Evolutionary conservation across 2,329 filamentous ascomycete genomes (phyloP), one percentile per base, ranked within the genome.

Genomic region (Diaporthe helianthi): DNA sequence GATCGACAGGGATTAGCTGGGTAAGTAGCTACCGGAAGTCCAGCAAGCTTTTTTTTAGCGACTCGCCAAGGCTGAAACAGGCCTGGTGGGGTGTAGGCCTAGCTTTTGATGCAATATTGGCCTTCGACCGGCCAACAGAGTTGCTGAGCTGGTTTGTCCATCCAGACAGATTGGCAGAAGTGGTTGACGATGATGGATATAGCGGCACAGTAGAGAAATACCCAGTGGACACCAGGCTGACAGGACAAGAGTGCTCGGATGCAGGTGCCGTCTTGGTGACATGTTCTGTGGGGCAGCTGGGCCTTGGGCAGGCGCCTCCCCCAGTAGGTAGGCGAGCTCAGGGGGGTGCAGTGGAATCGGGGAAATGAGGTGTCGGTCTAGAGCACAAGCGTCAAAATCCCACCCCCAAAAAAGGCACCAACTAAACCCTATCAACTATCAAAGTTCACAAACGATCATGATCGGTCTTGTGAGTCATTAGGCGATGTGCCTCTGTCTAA

Each of bases 51-150:
- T 55, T 47, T 47, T 66, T 41, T 58, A 67, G 65, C 13, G 65
- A 36, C 15, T 49, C 52, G 52, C 65, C 51, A 67, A 46, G 65
- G 52, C 65, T 47, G 52, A 51, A 67, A 67, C 44, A 38, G 65
- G 65, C 24, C 65, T 58, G 65, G 65, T 26, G 22, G 38, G 29
- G 51, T 12, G 29, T 53, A 41, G 64, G 19, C 64, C 15, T 47
- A 55, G 51, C 38, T 13, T 12, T 9, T 36, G 38, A 31, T 33
- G 33, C 36, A 54, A 26, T 38, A 7, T 29, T 46, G n/a, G 49
- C 19, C 36, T 51, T 65, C 9, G n/a, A 3, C 33, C 8, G 38
- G 29, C 58, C 58, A 24, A 24, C 29, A 4, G 33, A 24, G n/a
- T 24, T 24, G n/a, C 24, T 29, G 47, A 26, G 47, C 2, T 29